A percentile compares a stretch with the other conserved stretches of the same genome.
Evolutionary conservation across 345 rosid species (phyloP).

Genomic region (Gossypium herbaceum): DNA sequence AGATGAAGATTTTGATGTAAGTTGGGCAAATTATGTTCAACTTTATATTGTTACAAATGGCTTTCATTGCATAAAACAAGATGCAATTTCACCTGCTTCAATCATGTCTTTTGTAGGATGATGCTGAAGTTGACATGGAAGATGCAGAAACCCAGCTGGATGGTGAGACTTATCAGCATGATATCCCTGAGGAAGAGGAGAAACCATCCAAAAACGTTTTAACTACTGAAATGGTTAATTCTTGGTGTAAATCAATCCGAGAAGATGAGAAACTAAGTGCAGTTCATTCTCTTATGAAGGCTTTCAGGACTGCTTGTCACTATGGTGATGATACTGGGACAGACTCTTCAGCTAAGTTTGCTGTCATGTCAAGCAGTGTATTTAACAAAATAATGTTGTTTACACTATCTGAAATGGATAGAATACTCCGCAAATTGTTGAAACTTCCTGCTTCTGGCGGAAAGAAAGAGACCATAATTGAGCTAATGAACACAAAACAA

Average conservation of each 20-base stretch:
- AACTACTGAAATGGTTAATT: slow-evolving; percentile 67
- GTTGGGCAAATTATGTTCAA: slow-evolving; percentile 14
- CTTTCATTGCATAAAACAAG: neutral
- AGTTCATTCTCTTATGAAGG: slow-evolving; percentile 72
- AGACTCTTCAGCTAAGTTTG: slow-evolving; percentile 53
- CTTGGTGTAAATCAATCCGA: slow-evolving; percentile 63
- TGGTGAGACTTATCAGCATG: slow-evolving; percentile 32
- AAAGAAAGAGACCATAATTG: slow-evolving; percentile 65
- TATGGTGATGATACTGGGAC: slow-evolving; percentile 84
- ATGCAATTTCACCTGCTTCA: neutral
- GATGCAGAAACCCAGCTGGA: slow-evolving; percentile 31
- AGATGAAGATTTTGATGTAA: slow-evolving; percentile 46
- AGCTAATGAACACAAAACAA: slow-evolving; percentile 53
- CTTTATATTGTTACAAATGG: neutral
- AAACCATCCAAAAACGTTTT: slow-evolving; percentile 49
- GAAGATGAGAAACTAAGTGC: slow-evolving; percentile 59
- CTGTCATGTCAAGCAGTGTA: slow-evolving; percentile 71
- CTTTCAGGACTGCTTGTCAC: slow-evolving; percentile 92
- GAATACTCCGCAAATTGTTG: slow-evolving; percentile 66
- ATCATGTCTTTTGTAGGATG: slow-evolving; percentile 40
- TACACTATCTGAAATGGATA: slow-evolving; percentile 79
- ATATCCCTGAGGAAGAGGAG: slow-evolving; percentile 27
- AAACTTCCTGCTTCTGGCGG: slow-evolving; percentile 74
- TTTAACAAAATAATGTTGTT: slow-evolving; percentile 84
- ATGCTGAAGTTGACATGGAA: slow-evolving; percentile 50